Base-by-base conservation (phyloP, 1,139 yeast genomes). In the Scheffersomyces parashehatae region DNA sequence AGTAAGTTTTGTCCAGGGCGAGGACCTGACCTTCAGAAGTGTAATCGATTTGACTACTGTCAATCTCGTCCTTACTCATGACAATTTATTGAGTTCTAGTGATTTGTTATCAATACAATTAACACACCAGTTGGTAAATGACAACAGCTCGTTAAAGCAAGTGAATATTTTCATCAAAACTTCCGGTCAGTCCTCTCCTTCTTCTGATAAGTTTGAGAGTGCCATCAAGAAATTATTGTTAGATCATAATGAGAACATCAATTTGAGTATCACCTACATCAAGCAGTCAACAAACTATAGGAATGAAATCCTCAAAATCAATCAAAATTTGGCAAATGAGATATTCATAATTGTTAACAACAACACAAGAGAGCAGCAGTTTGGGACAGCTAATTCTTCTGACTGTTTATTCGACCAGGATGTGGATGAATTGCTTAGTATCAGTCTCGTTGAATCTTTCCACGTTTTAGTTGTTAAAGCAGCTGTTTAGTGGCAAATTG, bases 51-150 rank as follows among this genome's bases (percentile, higher is more conserved):
- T 59, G 24, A 53, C 54, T 24, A 43, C 60, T 1, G 41, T 65
- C 12, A 63, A 64, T 48, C 47, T 68, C 13, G 53, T 68, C 13
- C 53, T 69, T 40, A 60, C 55, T 40, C 67, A 65, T 49, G 67
- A 65, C 41, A 65, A 66, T 49, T 49, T 62, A n/a, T 56, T 70
- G 40, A 65, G 70, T 45, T 52, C 65, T 1, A 65, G 67, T 28
- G 75, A 70, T 43, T 56, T 67, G 37, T 59, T 69, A 34, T 58
- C 69, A 2, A 49, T 70, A 20, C 61, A 64, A 42, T 46, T 65
- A 37, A 59, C 60, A 16, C 54, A 54, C 37, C 59, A 58, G 41
- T 51, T 68, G 37, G 39, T 51, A 5, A 41, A 52, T 3, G 20
- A 39, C 3, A 32, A 31, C 14, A 48, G 44, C 8, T 36, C 50